phyloP scores from a whole-genome alignment of 2,329 filamentous ascomycete genomes.

The Fusarium beomiforme region DNA sequence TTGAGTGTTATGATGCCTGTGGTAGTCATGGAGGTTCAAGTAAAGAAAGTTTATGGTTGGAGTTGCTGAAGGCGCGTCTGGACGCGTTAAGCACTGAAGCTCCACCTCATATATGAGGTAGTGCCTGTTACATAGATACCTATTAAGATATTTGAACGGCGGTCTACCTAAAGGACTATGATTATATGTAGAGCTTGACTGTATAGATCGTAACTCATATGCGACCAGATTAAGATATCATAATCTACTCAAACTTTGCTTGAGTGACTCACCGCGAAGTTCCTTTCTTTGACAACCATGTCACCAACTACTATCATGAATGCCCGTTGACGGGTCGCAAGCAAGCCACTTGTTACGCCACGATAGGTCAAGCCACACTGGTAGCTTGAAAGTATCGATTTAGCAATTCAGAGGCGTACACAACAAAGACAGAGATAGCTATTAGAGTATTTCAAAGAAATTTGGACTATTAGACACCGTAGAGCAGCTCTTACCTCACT shows the following conservation, averaged over 20 bases:
- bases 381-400: neutral
- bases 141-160: neutral
- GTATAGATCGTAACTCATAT: neutral
- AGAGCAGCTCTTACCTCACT: neutral
- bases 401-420: neutral
- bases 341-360: neutral
- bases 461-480: too few relatives aligned
- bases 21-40: neutral
- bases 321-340: neutral
- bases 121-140: neutral
- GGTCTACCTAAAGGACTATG: neutral
- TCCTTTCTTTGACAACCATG: neutral
- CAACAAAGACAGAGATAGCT: neutral
- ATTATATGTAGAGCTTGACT: neutral
- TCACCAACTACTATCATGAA: neutral
- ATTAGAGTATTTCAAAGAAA: too few relatives aligned
- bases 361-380: neutral
- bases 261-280: neutral
- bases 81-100: conserved; percentile 32
- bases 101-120: conserved; percentile 14
- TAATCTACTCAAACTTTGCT: neutral
- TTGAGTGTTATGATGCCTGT: neutral
- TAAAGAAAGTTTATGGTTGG: neutral
- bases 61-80: conserved; percentile 27
- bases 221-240: neutral